These are phyloP conservation scores for Sarocladiaceae sp. DNA, from an alignment of 2,329 filamentous ascomycete genomes.

Conservation along the genomic window DNA sequence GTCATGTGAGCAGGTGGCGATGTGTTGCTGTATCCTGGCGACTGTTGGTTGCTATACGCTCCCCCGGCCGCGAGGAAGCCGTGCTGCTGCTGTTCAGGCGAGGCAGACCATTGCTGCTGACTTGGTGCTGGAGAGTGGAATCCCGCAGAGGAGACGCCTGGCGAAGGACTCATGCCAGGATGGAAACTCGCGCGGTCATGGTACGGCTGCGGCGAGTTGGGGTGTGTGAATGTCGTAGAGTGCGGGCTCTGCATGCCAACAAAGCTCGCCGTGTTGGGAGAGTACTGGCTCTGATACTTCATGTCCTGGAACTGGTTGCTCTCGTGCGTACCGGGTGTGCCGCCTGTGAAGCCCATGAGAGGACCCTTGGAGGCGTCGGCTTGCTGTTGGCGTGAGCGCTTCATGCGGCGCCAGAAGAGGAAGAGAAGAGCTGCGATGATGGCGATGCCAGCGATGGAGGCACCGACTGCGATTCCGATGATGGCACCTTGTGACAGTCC, in stretches of 20 bases:
- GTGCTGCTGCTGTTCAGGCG: neutral
- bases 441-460: conserved; percentile 22
- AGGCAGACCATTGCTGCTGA: neutral
- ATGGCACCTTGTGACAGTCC: conserved; percentile 27
- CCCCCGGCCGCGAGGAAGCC: neutral
- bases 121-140: neutral
- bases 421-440: conserved; percentile 22
- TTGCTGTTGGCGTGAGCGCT: conserved; percentile 2
- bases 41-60: neutral
- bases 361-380: neutral
- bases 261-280: conserved; percentile 1
- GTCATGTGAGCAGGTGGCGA: conserved; percentile 1
- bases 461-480: conserved; percentile 31
- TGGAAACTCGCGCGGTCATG: neutral
- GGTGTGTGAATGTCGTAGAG: conserved; percentile 1
- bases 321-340: conserved; percentile 8
- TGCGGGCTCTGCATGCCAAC: neutral
- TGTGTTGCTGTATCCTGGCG: neutral
- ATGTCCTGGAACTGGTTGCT: conserved; percentile 5
- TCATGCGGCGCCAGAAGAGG: conserved; percentile 10
- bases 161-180: neutral
- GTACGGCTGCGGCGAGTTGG: neutral
- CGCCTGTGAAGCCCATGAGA: neutral
- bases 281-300: conserved; percentile 4
- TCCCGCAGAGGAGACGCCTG: neutral